Evolutionary conservation across 305 asterid genomes (phyloP).

Genomic region (Solanum hybrid): DNA sequence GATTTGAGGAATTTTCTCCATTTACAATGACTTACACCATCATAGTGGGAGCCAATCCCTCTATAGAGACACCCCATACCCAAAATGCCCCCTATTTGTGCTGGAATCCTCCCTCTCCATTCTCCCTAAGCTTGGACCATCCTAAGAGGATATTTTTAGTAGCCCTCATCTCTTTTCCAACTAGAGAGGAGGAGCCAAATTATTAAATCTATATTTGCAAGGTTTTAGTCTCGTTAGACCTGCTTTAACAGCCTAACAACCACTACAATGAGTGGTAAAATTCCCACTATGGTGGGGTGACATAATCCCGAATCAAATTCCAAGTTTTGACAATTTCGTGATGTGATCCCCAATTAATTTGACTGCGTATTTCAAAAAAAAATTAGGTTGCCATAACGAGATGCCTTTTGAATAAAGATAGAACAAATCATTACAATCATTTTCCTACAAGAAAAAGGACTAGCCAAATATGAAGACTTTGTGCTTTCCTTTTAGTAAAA

Average conservation of each 20-base stretch:
- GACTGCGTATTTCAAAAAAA: too few species aligned
- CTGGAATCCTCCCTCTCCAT: background rate
- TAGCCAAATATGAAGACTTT: background rate
- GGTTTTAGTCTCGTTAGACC: background rate
- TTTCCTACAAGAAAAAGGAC: background rate
- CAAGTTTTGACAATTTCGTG: background rate
- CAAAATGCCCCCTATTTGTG: background rate
- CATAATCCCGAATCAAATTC: background rate
- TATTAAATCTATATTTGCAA: background rate
- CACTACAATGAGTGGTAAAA: background rate
- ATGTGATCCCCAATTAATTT: background rate
- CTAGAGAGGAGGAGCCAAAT: background rate
- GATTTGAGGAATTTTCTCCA: background rate
- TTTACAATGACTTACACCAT: background rate
- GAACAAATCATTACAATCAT: background rate
- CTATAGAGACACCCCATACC: background rate
- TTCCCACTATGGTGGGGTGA: background rate
- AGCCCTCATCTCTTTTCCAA: background rate
- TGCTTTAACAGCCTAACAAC: background rate
- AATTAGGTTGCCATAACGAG: background rate
- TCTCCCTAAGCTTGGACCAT: background rate
- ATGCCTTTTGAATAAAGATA: background rate
- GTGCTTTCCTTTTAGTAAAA: background rate
- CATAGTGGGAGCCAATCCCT: background rate
- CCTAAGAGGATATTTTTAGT: background rate